Evolutionary conservation across 1,139 yeast species (phyloP), one percentile per base, ranked within the genome.

Genomic region (Taphrina wiesneri): DNA sequence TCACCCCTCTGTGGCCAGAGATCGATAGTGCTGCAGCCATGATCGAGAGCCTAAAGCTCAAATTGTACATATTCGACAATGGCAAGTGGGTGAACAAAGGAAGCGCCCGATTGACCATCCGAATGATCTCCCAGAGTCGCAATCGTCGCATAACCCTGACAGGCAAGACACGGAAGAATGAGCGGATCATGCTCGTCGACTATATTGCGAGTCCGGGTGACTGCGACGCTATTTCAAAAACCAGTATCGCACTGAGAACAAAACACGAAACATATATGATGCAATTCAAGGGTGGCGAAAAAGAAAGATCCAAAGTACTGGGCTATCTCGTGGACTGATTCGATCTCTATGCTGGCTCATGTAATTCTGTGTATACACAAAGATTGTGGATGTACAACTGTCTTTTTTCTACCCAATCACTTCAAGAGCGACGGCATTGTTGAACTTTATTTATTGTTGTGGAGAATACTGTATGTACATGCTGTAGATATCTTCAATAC

Each of bases 71-170:
- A n/a, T 51, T 60, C 43, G 43, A 49, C 23, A 45, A 51, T 43
- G 64, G 64, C 47, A 60, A 60, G 47, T 60, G 64, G 64, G 39
- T 51, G 47, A 60, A 60, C 52, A 60, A 60, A 30, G 64, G 64
- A 17, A 49, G 57, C 19, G 57, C 64, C 13, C 34, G 64, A 6
- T 39, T 60, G 52, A 60, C 57, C 25, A 39, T 60, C 19, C 13
- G 51, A 17, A 17, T 53, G 51, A 34, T 60, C 30, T 54, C 64
- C 19, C 51, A 51, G 19, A 60, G 56, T 9, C 26, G 51, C 28
- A 53, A 41, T n/a, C 56, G 57, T 9, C 64, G 64, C 25, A 41
- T 60, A 26, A 51, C 64, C 9, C 32, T 60, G 34, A 60, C 64
- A 13, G 64, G 64, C 39, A 60, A 60, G 57, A 60, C 64, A 7